phyloP scores from a whole-genome alignment of 1,139 yeast genomes.

The Hansenula sp. region DNA sequence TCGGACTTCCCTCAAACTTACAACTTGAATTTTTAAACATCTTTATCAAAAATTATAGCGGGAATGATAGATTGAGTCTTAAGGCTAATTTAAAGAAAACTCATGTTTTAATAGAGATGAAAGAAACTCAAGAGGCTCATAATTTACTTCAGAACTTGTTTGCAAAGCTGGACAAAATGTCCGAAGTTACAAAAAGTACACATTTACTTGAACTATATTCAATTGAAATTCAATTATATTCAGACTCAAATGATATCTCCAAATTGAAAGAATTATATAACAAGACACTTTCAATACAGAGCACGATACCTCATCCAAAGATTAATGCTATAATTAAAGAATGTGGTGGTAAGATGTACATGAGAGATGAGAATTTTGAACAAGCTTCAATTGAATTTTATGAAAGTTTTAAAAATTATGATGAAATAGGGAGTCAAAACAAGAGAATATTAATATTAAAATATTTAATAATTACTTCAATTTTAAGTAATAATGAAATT shows the following conservation, averaged over 20 bases:
- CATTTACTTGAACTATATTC: slow-evolving; percentile 62
- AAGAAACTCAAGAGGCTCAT: slow-evolving; percentile 34
- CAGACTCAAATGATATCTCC: slow-evolving; percentile 32
- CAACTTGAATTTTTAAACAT: slow-evolving; percentile 14
- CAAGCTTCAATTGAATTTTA: slow-evolving; percentile 62
- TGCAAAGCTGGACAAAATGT: slow-evolving; percentile 30
- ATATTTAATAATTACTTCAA: slow-evolving; percentile 58
- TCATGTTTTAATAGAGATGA: slow-evolving; percentile 39
- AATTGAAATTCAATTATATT: slow-evolving; percentile 52
- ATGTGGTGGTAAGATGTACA: slow-evolving; percentile 69
- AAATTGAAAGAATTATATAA: slow-evolving; percentile 45
- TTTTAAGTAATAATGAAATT: slow-evolving; percentile 52
- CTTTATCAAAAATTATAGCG: slow-evolving; percentile 19
- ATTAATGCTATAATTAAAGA: slow-evolving; percentile 69
- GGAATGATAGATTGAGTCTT: slow-evolving; percentile 52
- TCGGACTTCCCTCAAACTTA: slow-evolving; percentile 22
- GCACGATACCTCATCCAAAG: slow-evolving; percentile 73
- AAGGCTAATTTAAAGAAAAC: slow-evolving; percentile 51
- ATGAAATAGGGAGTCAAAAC: slow-evolving; percentile 67
- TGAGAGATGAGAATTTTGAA: slow-evolving; percentile 56
- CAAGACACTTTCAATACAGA: slow-evolving; percentile 42
- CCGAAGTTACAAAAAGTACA: slow-evolving; percentile 42
- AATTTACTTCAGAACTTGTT: slow-evolving; percentile 39
- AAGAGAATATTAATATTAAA: slow-evolving; percentile 49
- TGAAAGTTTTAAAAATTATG: slow-evolving; percentile 71